Evolutionary conservation across 768 basidiomycete genomes (phyloP).

Genomic region (Dioszegia hungarica): DNA sequence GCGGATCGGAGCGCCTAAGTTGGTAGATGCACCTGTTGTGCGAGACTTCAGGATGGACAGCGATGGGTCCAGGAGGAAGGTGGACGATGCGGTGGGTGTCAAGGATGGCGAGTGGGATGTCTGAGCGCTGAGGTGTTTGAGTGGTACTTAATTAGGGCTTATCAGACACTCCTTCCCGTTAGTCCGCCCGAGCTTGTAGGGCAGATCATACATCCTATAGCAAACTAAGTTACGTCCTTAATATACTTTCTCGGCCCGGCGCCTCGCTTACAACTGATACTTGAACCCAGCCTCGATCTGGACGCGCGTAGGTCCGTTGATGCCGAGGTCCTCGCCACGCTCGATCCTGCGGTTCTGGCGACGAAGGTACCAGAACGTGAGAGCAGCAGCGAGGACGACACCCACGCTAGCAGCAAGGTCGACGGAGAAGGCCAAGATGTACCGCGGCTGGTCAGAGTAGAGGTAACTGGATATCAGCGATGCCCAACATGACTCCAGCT

Average conservation of each 20-base stretch:
- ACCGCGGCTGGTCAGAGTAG: slow-evolving; percentile 40
- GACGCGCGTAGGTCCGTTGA: slow-evolving; percentile 30
- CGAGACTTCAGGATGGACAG: slow-evolving; percentile 1
- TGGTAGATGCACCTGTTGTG: background rate
- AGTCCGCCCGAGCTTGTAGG: too few relatives aligned
- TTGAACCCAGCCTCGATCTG: slow-evolving; percentile 42
- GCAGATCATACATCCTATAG: too few relatives aligned
- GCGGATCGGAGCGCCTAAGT: background rate
- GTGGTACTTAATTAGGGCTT: too few relatives aligned
- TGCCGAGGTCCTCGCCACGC: slow-evolving; percentile 28
- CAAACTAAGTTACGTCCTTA: too few relatives aligned
- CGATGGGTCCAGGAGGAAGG: slow-evolving; percentile 2
- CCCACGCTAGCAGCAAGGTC: slow-evolving; percentile 41
- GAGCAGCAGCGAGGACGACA: slow-evolving; percentile 25
- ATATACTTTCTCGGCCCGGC: too few relatives aligned
- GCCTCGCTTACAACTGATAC: slow-evolving; percentile 35
- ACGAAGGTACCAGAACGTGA: slow-evolving; percentile 36
- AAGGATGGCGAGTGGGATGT: background rate
- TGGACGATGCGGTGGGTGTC: background rate
- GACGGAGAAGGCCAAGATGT: slow-evolving; percentile 42
- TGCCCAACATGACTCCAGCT: background rate
- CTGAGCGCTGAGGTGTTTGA: too few relatives aligned
- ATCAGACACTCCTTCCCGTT: too few relatives aligned
- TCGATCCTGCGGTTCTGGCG: slow-evolving; percentile 41
- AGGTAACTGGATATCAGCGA: slow-evolving; percentile 32